These are phyloP conservation scores for Phytophthora colocasiae DNA, from an alignment of 352 stramenopile species.

Conservation along the genomic window DNA sequence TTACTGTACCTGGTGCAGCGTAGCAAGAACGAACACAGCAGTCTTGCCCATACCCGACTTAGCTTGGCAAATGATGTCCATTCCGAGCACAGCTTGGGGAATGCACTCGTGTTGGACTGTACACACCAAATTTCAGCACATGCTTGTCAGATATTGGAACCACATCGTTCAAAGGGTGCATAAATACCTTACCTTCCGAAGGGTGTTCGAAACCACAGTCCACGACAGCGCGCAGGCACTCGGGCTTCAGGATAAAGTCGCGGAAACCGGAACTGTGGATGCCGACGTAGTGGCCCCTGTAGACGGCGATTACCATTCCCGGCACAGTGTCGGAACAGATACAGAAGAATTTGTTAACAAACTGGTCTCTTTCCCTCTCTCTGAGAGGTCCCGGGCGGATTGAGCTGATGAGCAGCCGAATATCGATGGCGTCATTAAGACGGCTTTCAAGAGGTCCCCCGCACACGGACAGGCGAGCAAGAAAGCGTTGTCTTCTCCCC, in stretches of 20 bases:
- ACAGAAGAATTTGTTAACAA: constrained; percentile 91
- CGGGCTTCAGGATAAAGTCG: constrained; percentile 99
- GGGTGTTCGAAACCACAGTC: constrained; percentile 99
- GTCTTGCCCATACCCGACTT: constrained; percentile 99
- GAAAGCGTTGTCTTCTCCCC: constrained; percentile 30
- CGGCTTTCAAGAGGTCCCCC: constrained; percentile 28
- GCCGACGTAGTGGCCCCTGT: constrained; percentile 99
- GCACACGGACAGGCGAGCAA: constrained; percentile 24
- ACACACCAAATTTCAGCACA: constrained; percentile 18
- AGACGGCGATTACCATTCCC: constrained; percentile 34
- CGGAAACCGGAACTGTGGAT: constrained; percentile 99
- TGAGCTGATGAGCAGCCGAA: constrained; percentile 21
- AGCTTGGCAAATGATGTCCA: constrained; percentile 99
- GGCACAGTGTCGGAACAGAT: constrained; percentile 54
- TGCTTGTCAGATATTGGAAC: neutral
- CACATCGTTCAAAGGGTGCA: neutral
- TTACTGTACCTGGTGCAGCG: constrained; percentile 95
- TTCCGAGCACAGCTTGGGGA: constrained; percentile 98
- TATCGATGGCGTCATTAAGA: constrained; percentile 33
- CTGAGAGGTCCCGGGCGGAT: constrained; percentile 21
- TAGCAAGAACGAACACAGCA: constrained; percentile 99
- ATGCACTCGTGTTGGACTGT: constrained; percentile 99
- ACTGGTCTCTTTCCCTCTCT: constrained; percentile 35
- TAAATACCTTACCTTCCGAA: constrained; percentile 92
- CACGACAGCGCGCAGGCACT: constrained; percentile 98